Base-by-base conservation (phyloP, 2,329 filamentous ascomycete genomes). In the Ascochyta clinopodiicola region DNA sequence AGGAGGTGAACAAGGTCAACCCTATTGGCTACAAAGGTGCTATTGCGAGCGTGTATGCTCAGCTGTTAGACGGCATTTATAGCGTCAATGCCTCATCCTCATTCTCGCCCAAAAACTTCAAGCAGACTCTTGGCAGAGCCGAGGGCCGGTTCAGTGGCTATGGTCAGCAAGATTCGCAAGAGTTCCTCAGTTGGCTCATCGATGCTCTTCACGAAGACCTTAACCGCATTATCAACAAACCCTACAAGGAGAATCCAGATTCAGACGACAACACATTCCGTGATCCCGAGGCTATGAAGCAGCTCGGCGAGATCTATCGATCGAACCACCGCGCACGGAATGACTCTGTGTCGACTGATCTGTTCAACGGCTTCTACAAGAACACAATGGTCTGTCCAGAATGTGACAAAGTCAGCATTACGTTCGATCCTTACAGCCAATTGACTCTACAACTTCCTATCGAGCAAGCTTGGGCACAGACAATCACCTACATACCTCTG, bases 321-420 rank as follows among this genome's bases (percentile, higher is more conserved):
- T 87, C 91, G 59, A 96, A 96, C 56, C 96, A 96, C 62, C 91
- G 92, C 70, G 88, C 89, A 60, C 88, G 95, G 47, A 96, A 99
- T 64, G 92, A 98, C 71, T 98, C 95, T 0, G 89, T 98, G 36
- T 91, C 97, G 63, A 94, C 92, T 53, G 95, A 99, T 72, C 82
- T 99, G 10, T 99, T 99, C 75, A 96, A 92, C 21, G 95, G 95
- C 60, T 92, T 98, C 84, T 99, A 98, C 84, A 97, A 98, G 79
- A 98, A 96, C 39, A 98, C 94, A 0, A 84, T 99, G 60, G 89
- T 95, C 60, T 99, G 95, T 71, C 95, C 95, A 0, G 85, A 84
- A 7, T 99, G 95, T 74, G 84, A 89, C 65, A 99, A 98, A 78
- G 90, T 98, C 76, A 97, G 93, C 84, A 96, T 99, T 67, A 98